phyloP scores from a whole-genome alignment of 1,284 basidiomycete species.

The Papiliotrema nemorosa region DNA sequence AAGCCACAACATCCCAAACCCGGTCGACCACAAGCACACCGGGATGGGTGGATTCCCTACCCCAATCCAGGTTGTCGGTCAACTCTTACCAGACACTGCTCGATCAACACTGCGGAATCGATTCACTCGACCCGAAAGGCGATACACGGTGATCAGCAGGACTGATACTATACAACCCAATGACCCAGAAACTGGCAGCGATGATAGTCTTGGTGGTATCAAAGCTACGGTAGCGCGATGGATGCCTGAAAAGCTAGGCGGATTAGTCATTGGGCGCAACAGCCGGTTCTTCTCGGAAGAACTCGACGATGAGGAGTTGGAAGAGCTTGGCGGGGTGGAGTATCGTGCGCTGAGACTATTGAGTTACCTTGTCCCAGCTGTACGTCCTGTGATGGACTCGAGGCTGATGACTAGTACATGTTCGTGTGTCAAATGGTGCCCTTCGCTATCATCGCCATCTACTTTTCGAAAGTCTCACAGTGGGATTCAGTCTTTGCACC shows the following conservation, averaged over 20 bases:
- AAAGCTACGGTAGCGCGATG: conserved; percentile 23
- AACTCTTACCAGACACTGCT: conserved; percentile 12
- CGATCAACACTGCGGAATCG: conserved; percentile 4
- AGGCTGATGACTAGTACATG: conserved; percentile 23
- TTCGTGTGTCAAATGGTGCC: conserved; percentile 29
- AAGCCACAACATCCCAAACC: conserved; percentile 6
- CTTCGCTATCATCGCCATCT: conserved; percentile 33
- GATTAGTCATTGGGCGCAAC: conserved; percentile 35
- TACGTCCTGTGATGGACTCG: conserved; percentile 12
- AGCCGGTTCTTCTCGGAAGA: conserved; percentile 38
- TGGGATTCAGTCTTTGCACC: conserved; percentile 24
- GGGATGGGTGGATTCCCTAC: conserved; percentile 28
- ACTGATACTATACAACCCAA: neutral
- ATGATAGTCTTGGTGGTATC: conserved; percentile 5
- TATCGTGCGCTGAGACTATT: conserved; percentile 33
- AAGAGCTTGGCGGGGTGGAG: conserved; percentile 37
- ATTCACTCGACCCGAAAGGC: neutral
- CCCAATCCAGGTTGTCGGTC: conserved; percentile 11
- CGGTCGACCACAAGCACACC: conserved; percentile 13
- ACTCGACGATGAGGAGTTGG: conserved; percentile 35
- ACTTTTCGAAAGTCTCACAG: conserved; percentile 19
- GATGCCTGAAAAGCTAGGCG: conserved; percentile 27
- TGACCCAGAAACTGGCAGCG: conserved; percentile 2
- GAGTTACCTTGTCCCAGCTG: conserved; percentile 21
- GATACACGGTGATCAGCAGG: neutral